Evolutionary conservation across 2,329 filamentous ascomycete species (phyloP).

Genomic region (Fusarium kyushuense): DNA sequence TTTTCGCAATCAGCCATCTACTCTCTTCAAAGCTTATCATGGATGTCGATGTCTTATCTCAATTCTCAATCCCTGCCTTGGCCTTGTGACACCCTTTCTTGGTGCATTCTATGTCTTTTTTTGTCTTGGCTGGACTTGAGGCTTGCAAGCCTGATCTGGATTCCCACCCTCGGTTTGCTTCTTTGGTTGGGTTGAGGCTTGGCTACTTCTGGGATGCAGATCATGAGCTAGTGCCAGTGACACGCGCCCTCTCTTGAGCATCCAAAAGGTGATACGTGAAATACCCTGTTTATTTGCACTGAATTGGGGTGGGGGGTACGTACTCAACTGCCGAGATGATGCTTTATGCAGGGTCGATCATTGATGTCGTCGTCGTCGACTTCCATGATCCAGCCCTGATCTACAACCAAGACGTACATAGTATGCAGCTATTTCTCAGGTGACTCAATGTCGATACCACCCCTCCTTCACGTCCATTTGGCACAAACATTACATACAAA

Average conservation of each 20-base stretch:
- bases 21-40: conserved; percentile 28
- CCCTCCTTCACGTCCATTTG: conserved; percentile 2
- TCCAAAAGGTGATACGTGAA: not conserved
- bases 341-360: conserved; percentile 18
- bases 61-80: not conserved
- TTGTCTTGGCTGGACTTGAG: no score
- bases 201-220: conserved; percentile 9
- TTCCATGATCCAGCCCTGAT: not conserved
- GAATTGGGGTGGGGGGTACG: not conserved
- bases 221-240: conserved; percentile 12
- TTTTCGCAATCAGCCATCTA: not conserved
- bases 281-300: conserved; percentile 1
- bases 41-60: not conserved
- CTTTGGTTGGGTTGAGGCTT: not conserved
- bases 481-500: not conserved
- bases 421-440: conserved; percentile 22
- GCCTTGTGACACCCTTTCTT: conserved; percentile 4
- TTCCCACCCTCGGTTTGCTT: not conserved
- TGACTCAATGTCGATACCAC: conserved; percentile 25
- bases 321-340: conserved; percentile 31
- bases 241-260: conserved; percentile 3
- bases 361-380: conserved; percentile 14
- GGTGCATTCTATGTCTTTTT: not conserved
- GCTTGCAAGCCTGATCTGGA: conserved; percentile 1
- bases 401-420: not conserved